Conservation (phyloP, 345 rosid genomes). For the Theobroma cacao region DNA sequence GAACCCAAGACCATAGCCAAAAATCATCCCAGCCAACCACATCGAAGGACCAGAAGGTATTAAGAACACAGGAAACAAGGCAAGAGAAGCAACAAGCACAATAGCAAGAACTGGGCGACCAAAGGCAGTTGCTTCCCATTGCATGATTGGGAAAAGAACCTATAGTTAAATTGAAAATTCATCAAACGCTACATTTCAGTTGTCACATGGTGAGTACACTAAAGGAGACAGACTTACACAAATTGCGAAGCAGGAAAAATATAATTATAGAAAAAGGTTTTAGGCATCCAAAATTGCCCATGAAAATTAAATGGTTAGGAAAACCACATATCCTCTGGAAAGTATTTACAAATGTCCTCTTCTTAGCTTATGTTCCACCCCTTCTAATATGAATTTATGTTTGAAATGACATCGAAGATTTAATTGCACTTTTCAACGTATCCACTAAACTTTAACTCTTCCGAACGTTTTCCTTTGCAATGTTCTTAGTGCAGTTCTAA, state of each 20-base stretch:
- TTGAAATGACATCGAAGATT: not conserved
- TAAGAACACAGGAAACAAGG: conserved; percentile 87
- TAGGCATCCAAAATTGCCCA: not conserved
- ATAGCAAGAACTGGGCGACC: conserved; percentile 92
- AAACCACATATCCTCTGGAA: not conserved
- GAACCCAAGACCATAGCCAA: conserved; percentile 91
- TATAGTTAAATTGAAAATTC: conserved; percentile 22
- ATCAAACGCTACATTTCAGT: not conserved
- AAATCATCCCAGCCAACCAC: conserved; percentile 99
- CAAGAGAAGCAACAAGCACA: conserved; percentile 82
- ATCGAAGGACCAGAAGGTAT: conserved; percentile 99
- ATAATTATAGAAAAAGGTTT: not conserved
- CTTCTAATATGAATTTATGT: not conserved
- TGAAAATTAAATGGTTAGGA: not conserved
- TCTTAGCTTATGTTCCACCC: not conserved
- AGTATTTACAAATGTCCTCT: not conserved
- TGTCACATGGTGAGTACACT: not conserved
- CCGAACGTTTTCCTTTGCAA: not conserved
- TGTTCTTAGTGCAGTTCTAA: not conserved
- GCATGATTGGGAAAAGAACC: conserved; percentile 82
- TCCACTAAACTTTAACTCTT: not conserved
- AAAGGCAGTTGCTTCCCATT: conserved; percentile 99
- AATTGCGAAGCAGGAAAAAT: not conserved
- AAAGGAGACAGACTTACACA: not conserved
- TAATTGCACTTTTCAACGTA: not conserved